Evolutionary conservation across 768 basidiomycete species (phyloP), one percentile per base, ranked within the genome.

Genomic region (Russula foetens): DNA sequence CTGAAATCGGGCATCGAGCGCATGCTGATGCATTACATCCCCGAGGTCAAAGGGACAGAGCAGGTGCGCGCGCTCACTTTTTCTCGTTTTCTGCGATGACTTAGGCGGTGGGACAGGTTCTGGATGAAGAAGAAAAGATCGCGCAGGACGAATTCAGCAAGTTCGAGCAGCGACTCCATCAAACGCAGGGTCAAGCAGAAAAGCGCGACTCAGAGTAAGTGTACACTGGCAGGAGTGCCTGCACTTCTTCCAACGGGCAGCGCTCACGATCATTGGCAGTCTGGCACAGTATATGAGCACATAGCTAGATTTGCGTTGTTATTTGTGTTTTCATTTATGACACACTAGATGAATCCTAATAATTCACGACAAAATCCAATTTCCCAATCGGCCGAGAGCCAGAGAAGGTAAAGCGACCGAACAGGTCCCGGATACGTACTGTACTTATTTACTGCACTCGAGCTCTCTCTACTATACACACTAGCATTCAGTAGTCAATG

Each of bases 11-110:
- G 97, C 9, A 98, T 99, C 55, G 97, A 99, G 75, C 80, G 97
- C 64, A 98, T 99, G 97, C 76, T 99, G 68, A 94, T 92, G 92
- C 96, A 98, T 74, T 98, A 98, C 69, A 92, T 99, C 56, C 96
- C 96, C 2, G 91, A 96, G 74, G 93, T 96, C 41, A 90, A 92
- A 72, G 88, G 85, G 26, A 90, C 95, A 8, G 88, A 93, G 67
- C 90, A 95, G 82, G 91, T 86, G 64, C 66, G 79, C 69, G 26
- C n/a, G 23, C 31, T 44, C 24, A 48, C 29, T 26, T 26, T 17
- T 39, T 2, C 44, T 52, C 57, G 8, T 26, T 44, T 9, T 15
- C 39, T 39, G n/a, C 45, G 23, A 8, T 21, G 44, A 44, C 5
- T n/a, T 9, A 23, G 33, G 29, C 12, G n/a, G 23, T 47, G 19